These are phyloP conservation scores for Leishmania gerbilli DNA, from an alignment of 208 protist genomes.

Conservation along the genomic window DNA sequence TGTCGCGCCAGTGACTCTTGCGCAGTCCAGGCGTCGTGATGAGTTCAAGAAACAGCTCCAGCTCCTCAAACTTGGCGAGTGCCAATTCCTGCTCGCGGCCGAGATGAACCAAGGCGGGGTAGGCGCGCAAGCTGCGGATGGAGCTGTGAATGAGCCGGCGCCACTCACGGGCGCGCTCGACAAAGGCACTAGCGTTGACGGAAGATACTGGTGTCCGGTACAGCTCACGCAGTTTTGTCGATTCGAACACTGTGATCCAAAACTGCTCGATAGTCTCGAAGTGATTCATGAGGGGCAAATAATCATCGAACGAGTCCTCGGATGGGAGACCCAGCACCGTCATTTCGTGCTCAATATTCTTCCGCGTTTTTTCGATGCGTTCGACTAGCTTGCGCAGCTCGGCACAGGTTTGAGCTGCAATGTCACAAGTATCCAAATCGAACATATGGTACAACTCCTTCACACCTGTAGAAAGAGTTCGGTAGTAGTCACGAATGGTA, in stretches of 20 bases:
- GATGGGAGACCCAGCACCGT: constrained; percentile 37
- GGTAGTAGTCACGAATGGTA: constrained; percentile 50
- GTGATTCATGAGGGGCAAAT: constrained; percentile 52
- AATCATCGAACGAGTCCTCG: constrained; percentile 67
- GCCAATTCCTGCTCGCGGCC: constrained; percentile 82
- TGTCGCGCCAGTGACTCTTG: constrained; percentile 91
- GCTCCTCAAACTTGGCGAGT: constrained; percentile 76
- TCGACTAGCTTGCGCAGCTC: constrained; percentile 76
- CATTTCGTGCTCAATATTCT: constrained; percentile 68
- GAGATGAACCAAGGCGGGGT: constrained; percentile 66
- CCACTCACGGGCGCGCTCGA: constrained; percentile 81
- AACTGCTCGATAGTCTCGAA: constrained; percentile 90
- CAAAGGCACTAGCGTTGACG: constrained; percentile 57
- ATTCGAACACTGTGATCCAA: constrained; percentile 68
- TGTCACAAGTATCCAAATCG: constrained; percentile 84
- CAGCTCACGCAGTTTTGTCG: constrained; percentile 65
- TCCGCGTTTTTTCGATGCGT: constrained; percentile 44
- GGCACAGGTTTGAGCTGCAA: constrained; percentile 83
- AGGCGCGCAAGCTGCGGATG: constrained; percentile 69
- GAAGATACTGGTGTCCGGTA: constrained; percentile 68
- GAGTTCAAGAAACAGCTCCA: constrained; percentile 66
- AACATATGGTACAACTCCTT: constrained; percentile 86
- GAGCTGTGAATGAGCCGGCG: constrained; percentile 74
- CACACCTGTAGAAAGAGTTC: constrained; percentile 71
- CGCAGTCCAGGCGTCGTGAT: constrained; percentile 78